phyloP scores from a whole-genome alignment of 2,329 filamentous ascomycete species.

The Tolypocladium nubicola region DNA sequence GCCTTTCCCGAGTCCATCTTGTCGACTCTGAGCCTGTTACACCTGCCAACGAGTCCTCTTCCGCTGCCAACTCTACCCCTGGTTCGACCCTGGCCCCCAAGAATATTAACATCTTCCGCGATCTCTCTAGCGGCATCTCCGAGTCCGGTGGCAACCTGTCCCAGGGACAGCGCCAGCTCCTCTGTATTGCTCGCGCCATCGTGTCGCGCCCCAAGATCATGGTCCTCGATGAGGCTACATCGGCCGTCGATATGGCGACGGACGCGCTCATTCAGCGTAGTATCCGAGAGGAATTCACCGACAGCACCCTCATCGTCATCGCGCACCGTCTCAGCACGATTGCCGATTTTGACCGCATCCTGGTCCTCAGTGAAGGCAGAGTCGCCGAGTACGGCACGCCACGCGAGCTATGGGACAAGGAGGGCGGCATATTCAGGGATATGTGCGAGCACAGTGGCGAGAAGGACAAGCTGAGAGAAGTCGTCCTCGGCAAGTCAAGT shows the following conservation, averaged over 20 bases:
- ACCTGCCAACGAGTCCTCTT: conserved; percentile 26
- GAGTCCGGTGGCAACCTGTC: conserved; percentile 67
- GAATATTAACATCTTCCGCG: conserved; percentile 57
- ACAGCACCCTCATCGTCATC: conserved; percentile 61
- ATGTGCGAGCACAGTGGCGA: conserved; percentile 55
- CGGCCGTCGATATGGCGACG: conserved; percentile 67
- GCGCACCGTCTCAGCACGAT: conserved; percentile 68
- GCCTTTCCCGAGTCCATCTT: conserved; percentile 61
- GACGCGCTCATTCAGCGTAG: conserved; percentile 63
- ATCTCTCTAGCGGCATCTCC: conserved; percentile 52
- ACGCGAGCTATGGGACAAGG: conserved; percentile 45
- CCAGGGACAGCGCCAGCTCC: conserved; percentile 65
- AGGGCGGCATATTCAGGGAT: conserved; percentile 45
- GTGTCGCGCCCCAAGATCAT: conserved; percentile 64
- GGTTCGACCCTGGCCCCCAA: conserved; percentile 22
- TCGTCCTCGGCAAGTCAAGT: conserved; percentile 25
- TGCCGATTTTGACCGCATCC: conserved; percentile 64
- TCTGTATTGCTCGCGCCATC: conserved; percentile 65
- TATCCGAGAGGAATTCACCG: conserved; percentile 61
- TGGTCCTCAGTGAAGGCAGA: conserved; percentile 58
- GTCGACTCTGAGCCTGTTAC: conserved; percentile 30
- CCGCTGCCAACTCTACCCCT: conserved; percentile 20
- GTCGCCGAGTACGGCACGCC: conserved; percentile 60
- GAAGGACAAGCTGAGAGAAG: conserved; percentile 37
- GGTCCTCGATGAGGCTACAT: conserved; percentile 72